Evolutionary conservation across 441 rosid species (phyloP), one percentile per base, ranked within the genome.

Genomic region (Euphorbia corollata): DNA sequence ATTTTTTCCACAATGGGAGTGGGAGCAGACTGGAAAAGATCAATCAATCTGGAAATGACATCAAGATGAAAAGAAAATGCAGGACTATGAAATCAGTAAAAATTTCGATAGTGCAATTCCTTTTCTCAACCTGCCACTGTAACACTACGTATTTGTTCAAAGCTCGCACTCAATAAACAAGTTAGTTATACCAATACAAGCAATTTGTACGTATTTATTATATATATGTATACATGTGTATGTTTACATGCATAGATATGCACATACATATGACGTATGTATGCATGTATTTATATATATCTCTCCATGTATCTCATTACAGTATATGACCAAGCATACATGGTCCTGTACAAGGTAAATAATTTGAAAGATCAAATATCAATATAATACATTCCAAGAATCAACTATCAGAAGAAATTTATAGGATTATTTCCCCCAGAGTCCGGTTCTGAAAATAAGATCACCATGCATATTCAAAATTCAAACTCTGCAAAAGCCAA

Each of bases 31-130:
- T 30, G 24, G 61, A 38, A 39, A 30, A 57, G 55, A 50, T 56
- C 45, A 72, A 27, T 48, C 30, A 68, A 61, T 30, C 60, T 58
- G 22, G 34, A 13, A 38, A 47, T 7, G 32, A 41, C 32, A 43
- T 27, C 55, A 38, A 11, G 22, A 18, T 18, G 32, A 12, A 63
- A 19, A 54, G 47, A 41, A 66, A 66, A 64, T 11, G 16, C 56
- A 67, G 47, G 66, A 65, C 24, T 47, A 45, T 22, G 41, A 27
- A 50, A 67, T 45, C 27, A 63, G 64, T 24, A 65, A 36, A 48
- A 48, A 24, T 15, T 54, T 39, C 51, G n/a, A 41, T 10, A 38
- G 7, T 43, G 53, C 30, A n/a, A 60, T 18, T 58, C 4, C 36
- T 22, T 34, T 34, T 13, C 30, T 38, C 22, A 23, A 47, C 38